A percentile compares a stretch with the other conserved stretches of the same genome.
Evolutionary conservation across 78 protist genomes (phyloP).

Genomic region (Emiliania huxleyi): DNA sequence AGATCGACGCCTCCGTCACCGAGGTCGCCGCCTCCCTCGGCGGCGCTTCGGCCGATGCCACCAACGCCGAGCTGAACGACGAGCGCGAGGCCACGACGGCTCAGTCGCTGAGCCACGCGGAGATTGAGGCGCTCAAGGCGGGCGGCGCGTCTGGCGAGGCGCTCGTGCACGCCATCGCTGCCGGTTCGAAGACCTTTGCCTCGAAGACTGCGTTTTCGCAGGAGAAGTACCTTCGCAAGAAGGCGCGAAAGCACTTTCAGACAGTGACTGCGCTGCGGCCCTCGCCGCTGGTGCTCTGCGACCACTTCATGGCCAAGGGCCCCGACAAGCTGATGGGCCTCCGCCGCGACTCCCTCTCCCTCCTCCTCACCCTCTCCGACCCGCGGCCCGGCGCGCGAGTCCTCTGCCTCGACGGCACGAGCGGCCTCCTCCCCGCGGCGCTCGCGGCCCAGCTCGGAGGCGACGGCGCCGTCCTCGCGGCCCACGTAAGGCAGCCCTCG

Average conservation of each 20-base stretch:
- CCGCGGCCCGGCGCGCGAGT: neutral
- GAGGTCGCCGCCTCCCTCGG: neutral
- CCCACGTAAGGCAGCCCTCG: neutral
- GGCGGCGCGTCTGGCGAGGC: neutral
- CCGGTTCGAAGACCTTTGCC: neutral
- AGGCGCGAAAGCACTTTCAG: neutral
- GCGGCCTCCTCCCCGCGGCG: neutral
- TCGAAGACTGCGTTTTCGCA: neutral
- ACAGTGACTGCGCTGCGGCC: neutral
- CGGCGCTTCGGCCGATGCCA: neutral
- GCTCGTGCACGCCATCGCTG: neutral
- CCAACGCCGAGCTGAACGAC: neutral
- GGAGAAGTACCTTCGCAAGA: constrained; percentile 9
- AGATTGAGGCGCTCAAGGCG: neutral
- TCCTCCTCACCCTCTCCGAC: constrained; percentile 4
- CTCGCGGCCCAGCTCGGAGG: neutral
- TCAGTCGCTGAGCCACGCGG: neutral
- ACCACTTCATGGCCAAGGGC: neutral
- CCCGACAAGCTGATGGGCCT: neutral
- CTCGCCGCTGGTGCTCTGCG: neutral
- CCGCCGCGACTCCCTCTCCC: neutral
- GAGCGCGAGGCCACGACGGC: neutral
- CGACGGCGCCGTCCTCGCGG: neutral
- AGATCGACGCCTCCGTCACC: neutral
- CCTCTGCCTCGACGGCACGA: neutral